Evolutionary conservation across 2,329 filamentous ascomycete genomes (phyloP), one percentile per base, ranked within the genome.

Genomic region (Paecilomyces sp.): DNA sequence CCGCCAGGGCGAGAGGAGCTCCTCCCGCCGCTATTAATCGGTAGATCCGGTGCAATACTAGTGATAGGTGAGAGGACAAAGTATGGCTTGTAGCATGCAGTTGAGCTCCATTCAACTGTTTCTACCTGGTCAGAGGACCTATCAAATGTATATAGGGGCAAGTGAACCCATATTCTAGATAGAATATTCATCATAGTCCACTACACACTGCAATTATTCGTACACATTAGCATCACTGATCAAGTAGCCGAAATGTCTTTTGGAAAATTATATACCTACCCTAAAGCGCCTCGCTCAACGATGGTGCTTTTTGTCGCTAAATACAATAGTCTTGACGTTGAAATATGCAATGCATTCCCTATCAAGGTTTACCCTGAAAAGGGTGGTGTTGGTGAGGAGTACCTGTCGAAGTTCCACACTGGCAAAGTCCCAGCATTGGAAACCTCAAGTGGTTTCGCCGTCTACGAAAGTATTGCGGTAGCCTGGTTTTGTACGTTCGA

Each of bases 281-380:
- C 34, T 3, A 57, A 57, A 18, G 34, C 55, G 34, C 55, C 55
- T 24, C 55, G 55, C 28, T 57, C 34, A 22, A 8, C 55, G n/a
- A 57, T 57, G 55, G 55, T 57, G 0, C 34, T 51, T 9, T 51
- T 36, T 15, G 31, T 57, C n/a, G 55, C 55, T 22, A 36, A 57
- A 18, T 36, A 36, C 7, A 22, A 36, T 34, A 57, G 47, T 15
- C 55, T 57, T 13, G 55, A 57, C 18, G 34, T 57, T 28, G 34
- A 57, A 12, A 57, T 57, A 36, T 22, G 28, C 22, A 57, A 22
- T 15, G 55, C 55, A 24, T 36, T 57, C 13, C 34, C 34, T 3
- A 57, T 51, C 55, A 56, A 56, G 7, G 55, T 56, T 47, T 56
- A 56, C 31, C 55, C 55, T 22, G 55, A 56, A 34, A 33, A 36